phyloP scores from a whole-genome alignment of 106 monocot genomes.

The Acanthochlamys bracteata region DNA sequence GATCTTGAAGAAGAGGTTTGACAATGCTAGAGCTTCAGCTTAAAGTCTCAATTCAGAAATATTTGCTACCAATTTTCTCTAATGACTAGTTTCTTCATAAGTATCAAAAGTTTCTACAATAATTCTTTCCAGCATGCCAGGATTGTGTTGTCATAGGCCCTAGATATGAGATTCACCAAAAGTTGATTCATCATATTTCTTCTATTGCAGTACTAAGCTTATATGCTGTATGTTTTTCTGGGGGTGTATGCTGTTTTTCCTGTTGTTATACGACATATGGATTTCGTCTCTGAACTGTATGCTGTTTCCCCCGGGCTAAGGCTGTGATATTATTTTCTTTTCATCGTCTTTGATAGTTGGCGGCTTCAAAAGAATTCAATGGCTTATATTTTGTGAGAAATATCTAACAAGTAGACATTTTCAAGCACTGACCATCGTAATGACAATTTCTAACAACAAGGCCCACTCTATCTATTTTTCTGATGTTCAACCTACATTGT shows the following conservation, averaged over 20 bases:
- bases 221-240: no score
- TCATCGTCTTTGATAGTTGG: neutral
- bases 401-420: neutral
- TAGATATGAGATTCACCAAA: neutral
- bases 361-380: neutral
- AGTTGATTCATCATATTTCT: neutral
- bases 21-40: neutral
- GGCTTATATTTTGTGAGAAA: neutral
- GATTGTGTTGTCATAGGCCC: neutral
- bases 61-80: neutral
- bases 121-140: no score
- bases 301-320: no score
- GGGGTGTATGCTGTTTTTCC: no score
- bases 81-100: no score
- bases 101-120: neutral
- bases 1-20: conserved; percentile 71
- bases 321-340: neutral
- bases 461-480: neutral
- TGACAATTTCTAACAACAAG: neutral
- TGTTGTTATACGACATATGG: no score
- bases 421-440: neutral
- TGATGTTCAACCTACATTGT: no score
- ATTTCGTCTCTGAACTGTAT: no score
- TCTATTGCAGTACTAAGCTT: no score
- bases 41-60: neutral